These are phyloP conservation scores for Daedaleopsis sinensis DNA, from an alignment of 768 basidiomycete genomes.

Conservation along the genomic window DNA sequence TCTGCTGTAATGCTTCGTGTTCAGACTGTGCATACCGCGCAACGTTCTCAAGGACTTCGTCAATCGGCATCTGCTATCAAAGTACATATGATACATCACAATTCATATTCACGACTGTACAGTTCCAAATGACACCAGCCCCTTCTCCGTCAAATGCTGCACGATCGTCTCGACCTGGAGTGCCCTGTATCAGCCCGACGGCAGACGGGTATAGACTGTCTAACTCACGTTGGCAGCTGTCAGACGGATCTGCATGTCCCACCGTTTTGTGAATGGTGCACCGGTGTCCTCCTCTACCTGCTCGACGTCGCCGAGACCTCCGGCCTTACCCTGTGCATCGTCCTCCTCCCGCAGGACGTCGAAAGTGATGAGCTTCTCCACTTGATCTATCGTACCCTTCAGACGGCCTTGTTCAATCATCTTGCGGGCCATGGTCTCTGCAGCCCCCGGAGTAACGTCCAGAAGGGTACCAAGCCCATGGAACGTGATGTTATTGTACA, in stretches of 20 bases:
- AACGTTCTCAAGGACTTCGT: conserved; percentile 17
- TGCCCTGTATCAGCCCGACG: background rate
- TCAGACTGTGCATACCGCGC: conserved; percentile 15
- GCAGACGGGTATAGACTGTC: background rate
- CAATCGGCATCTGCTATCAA: conserved; percentile 30
- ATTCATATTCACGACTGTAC: conserved; percentile 27
- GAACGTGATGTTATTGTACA: conserved; percentile 98
- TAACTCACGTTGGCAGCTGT: conserved; percentile 81
- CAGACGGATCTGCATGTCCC: conserved; percentile 92
- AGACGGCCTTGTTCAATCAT: conserved; percentile 99
- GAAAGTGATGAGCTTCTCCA: conserved; percentile 93
- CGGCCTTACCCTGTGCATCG: conserved; percentile 91
- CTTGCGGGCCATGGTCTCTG: conserved; percentile 95
- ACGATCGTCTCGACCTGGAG: conserved; percentile 82
- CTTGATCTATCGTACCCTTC: conserved; percentile 93
- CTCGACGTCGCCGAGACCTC: conserved; percentile 86
- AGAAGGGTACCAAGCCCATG: conserved; percentile 88
- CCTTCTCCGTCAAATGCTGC: conserved; percentile 74
- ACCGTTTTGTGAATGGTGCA: conserved; percentile 88
- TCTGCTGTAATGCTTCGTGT: conserved; percentile 26
- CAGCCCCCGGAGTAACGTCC: conserved; percentile 87
- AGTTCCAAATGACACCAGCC: conserved; percentile 49
- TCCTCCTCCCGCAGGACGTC: conserved; percentile 87
- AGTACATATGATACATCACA: conserved; percentile 29
- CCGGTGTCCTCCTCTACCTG: conserved; percentile 88